A percentile compares a stretch with the other conserved stretches of the same genome.
phyloP scores from a whole-genome alignment of 2,329 filamentous ascomycete genomes.

The Diaporthe ampelina region DNA sequence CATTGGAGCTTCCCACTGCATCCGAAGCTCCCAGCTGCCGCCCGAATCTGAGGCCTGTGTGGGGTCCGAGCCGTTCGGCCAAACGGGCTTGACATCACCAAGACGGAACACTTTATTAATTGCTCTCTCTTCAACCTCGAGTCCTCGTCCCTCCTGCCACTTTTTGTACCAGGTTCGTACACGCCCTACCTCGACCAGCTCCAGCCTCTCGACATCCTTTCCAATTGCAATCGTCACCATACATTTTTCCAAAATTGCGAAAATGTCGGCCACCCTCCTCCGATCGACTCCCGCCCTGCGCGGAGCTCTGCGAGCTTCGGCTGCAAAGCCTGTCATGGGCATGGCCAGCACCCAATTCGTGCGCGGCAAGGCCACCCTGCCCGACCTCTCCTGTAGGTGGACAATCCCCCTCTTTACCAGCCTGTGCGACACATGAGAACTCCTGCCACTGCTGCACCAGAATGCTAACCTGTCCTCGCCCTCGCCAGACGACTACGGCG shows the following conservation, averaged over 20 bases:
- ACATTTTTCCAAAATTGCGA: constrained; percentile 45
- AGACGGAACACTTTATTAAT: constrained; percentile 26
- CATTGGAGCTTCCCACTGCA: constrained; percentile 34
- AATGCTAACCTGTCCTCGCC: constrained; percentile 6
- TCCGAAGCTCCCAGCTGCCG: constrained; percentile 40
- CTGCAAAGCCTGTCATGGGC: constrained; percentile 73
- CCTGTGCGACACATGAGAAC: not conserved
- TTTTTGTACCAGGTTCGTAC: constrained; percentile 30
- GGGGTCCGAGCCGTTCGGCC: constrained; percentile 31
- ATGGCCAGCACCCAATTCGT: constrained; percentile 82
- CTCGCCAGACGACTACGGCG: constrained; percentile 88
- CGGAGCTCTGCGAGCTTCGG: constrained; percentile 77
- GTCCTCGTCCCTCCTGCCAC: not conserved
- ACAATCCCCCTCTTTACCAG: too few relatives aligned
- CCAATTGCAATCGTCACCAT: not conserved
- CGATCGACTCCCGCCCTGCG: constrained; percentile 77
- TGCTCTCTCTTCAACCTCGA: not conserved
- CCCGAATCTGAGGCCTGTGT: not conserved
- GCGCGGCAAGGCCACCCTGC: constrained; percentile 91
- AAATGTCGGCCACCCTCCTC: constrained; percentile 83
- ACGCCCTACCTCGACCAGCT: constrained; percentile 22
- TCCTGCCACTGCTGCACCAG: not conserved
- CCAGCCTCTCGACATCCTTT: not conserved
- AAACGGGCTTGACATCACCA: constrained; percentile 39
- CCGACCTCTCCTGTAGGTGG: constrained; percentile 78